Evolutionary conservation across 768 basidiomycete genomes (phyloP).

Genomic region (Suillus lakei): DNA sequence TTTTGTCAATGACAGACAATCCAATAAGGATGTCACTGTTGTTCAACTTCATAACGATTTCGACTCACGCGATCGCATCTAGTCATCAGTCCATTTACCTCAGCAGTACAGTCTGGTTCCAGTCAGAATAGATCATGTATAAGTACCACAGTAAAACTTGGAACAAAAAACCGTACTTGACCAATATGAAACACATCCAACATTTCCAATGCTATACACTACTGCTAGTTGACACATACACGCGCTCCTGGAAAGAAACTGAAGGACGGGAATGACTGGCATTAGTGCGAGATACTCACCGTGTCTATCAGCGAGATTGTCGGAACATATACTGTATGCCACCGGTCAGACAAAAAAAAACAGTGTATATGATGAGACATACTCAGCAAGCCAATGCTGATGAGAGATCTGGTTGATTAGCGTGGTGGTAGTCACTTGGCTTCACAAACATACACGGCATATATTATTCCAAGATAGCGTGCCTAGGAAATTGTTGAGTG

Average conservation of each 20-base stretch:
- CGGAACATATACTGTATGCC: not conserved
- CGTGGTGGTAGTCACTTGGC: not conserved
- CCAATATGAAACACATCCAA: not conserved
- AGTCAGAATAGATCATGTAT: too few species aligned
- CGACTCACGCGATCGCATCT: too few species aligned
- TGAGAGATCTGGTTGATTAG: not conserved
- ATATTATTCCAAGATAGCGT: slow-evolving; percentile 3
- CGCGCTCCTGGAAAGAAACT: not conserved
- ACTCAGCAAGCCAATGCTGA: not conserved
- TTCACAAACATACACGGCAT: not conserved
- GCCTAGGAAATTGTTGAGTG: not conserved
- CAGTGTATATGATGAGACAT: not conserved
- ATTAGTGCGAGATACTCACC: not conserved
- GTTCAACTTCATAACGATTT: too few species aligned
- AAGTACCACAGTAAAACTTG: too few species aligned
- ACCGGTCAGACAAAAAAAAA: not conserved
- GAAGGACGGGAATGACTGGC: not conserved
- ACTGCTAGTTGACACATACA: not conserved
- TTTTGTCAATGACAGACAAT: too few species aligned
- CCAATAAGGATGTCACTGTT: too few species aligned
- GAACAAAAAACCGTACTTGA: too few species aligned
- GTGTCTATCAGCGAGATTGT: not conserved
- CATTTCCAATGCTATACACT: not conserved
- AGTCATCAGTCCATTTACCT: too few species aligned
- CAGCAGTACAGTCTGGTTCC: too few species aligned